These are phyloP conservation scores for Xylaria flabelliformis DNA, from an alignment of 495 filamentous ascomycete species.

Conservation along the genomic window DNA sequence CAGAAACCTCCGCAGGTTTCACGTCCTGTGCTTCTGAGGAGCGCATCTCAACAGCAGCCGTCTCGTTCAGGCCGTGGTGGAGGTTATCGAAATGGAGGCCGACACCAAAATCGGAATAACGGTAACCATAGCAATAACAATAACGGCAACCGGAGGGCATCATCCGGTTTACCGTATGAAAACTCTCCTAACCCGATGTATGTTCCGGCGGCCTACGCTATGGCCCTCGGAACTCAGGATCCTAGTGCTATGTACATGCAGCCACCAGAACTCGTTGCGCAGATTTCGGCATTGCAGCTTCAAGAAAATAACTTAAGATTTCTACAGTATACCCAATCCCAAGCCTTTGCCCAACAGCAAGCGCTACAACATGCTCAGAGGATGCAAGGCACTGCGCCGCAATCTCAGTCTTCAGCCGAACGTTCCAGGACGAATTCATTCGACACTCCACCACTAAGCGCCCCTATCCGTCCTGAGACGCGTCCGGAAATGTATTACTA, in stretches of 20 bases:
- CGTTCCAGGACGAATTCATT: conserved; percentile 61
- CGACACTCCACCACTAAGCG: conserved; percentile 57
- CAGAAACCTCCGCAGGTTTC: conserved; percentile 68
- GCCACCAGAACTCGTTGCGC: conserved; percentile 51
- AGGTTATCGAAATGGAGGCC: conserved; percentile 60
- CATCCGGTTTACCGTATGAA: conserved; percentile 37
- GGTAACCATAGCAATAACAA: conserved; percentile 49
- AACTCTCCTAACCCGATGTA: conserved; percentile 38
- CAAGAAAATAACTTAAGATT: conserved; percentile 54
- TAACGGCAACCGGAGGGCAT: conserved; percentile 36
- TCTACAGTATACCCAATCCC: conserved; percentile 56
- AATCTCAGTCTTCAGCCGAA: conserved; percentile 49
- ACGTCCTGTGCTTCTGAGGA: conserved; percentile 56
- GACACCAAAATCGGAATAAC: conserved; percentile 61
- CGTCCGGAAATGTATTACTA: conserved; percentile 48
- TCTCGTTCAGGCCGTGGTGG: conserved; percentile 63
- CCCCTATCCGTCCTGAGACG: conserved; percentile 57
- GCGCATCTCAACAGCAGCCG: conserved; percentile 55
- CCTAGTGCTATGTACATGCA: conserved; percentile 51
- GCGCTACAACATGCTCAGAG: conserved; percentile 54
- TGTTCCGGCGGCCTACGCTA: conserved; percentile 34
- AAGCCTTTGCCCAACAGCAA: conserved; percentile 52
- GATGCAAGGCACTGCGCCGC: conserved; percentile 50
- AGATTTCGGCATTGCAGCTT: conserved; percentile 44
- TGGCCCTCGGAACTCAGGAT: conserved; percentile 46